A percentile compares a stretch with the other conserved stretches of the same genome.
phyloP scores from a whole-genome alignment of 2,329 filamentous ascomycete species.

The Cephalotrichum gorgonifer region DNA sequence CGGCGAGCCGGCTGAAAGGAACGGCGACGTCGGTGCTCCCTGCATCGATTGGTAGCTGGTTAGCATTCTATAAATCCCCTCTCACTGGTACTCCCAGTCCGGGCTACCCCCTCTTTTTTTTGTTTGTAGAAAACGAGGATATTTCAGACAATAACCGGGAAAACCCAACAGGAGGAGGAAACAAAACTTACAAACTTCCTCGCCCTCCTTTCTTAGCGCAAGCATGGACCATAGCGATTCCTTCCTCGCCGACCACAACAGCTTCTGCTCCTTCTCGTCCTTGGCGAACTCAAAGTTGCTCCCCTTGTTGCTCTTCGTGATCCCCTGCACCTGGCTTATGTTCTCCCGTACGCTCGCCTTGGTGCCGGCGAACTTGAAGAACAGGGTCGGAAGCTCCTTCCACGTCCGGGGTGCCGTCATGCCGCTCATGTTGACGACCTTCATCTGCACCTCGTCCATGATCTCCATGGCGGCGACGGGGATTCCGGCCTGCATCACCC shows the following conservation, averaged over 20 bases:
- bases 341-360: conserved; percentile 70
- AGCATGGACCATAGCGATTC: conserved; percentile 80
- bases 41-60: conserved; percentile 11
- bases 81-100: too few species aligned
- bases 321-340: conserved; percentile 55
- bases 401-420: conserved; percentile 59
- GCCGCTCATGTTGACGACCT: conserved; percentile 65
- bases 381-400: conserved; percentile 68
- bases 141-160: neutral
- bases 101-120: too few species aligned
- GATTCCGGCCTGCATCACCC: conserved; percentile 64
- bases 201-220: conserved; percentile 51
- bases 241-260: conserved; percentile 73
- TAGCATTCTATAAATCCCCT: neutral
- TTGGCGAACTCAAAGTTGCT: conserved; percentile 68
- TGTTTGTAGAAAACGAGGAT: too few species aligned
- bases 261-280: conserved; percentile 58
- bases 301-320: conserved; percentile 55
- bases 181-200: conserved; percentile 58
- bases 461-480: conserved; percentile 73
- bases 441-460: conserved; percentile 85
- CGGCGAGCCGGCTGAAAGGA: conserved; percentile 63
- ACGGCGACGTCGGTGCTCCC: conserved; percentile 80
- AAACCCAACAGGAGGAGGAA: neutral
- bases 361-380: conserved; percentile 81